Evolutionary conservation across 495 filamentous ascomycete species (phyloP).

Genomic region (Paragyromitra xinjiangensis): DNA sequence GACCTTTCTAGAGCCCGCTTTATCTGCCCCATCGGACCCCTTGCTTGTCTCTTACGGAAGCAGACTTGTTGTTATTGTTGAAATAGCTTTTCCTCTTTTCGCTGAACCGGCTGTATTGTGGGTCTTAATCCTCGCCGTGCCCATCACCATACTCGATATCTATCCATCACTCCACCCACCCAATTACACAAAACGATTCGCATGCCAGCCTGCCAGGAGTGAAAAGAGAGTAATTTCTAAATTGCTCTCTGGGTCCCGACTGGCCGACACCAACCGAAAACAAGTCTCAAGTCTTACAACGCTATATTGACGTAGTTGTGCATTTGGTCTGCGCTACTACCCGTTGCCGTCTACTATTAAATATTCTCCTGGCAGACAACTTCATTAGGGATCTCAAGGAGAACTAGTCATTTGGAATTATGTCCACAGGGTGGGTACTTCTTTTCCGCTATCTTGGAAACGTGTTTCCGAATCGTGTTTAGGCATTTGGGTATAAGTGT

Average conservation of each 20-base stretch:
- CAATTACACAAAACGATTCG: constrained; percentile 32
- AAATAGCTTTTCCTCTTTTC: constrained; percentile 18
- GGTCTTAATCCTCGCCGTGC: constrained; percentile 37
- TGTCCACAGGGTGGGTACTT: constrained; percentile 53
- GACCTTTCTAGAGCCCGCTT: constrained; percentile 35
- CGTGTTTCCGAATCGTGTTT: constrained; percentile 3
- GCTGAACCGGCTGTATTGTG: constrained; percentile 13
- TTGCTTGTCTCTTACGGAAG: constrained; percentile 36
- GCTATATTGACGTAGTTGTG: constrained; percentile 39
- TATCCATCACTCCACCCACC: constrained; percentile 10
- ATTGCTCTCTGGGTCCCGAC: constrained; percentile 2
- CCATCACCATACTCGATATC: constrained; percentile 36
- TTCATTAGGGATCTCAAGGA: neutral
- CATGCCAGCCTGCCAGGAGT: constrained; percentile 33
- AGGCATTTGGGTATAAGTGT: neutral
- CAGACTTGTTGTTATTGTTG: constrained; percentile 34
- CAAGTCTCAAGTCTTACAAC: constrained; percentile 1
- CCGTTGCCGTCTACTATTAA: constrained; percentile 6
- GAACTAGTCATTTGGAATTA: constrained; percentile 30
- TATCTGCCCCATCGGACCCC: constrained; percentile 39
- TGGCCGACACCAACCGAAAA: constrained; percentile 5
- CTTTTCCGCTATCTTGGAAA: constrained; percentile 27
- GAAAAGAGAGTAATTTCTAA: constrained; percentile 14
- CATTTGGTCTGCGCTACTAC: constrained; percentile 19
- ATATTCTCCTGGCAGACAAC: constrained; percentile 1